phyloP scores from a whole-genome alignment of 805 yeast species.

The Sugiyamaella marilandica region DNA sequence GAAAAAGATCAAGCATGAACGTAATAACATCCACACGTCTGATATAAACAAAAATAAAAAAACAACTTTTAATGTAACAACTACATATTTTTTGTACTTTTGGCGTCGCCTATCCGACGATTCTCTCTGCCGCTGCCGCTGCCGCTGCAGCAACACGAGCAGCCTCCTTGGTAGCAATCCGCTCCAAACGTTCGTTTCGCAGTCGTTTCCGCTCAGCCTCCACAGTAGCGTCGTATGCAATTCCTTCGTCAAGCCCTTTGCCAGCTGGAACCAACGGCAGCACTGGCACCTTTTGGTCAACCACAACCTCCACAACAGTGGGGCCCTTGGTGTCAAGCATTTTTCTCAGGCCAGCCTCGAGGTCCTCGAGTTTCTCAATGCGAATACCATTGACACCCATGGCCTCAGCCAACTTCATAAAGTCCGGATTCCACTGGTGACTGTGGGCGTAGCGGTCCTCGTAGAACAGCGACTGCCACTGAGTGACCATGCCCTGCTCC shows the following conservation, averaged over 20 bases:
- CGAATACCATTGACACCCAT: conserved; percentile 87
- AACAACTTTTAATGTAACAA: background rate
- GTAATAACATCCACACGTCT: background rate
- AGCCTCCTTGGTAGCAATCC: conserved; percentile 6
- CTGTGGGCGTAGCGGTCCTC: conserved; percentile 98
- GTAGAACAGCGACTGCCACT: conserved; percentile 97
- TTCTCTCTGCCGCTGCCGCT: background rate
- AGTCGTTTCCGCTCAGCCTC: conserved; percentile 28
- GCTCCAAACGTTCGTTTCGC: conserved; percentile 29
- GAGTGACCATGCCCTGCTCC: conserved; percentile 99
- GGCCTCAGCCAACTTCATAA: conserved; percentile 86
- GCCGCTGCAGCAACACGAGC: background rate
- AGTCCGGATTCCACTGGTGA: conserved; percentile 92
- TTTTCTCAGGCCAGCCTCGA: conserved; percentile 53
- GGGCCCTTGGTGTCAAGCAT: conserved; percentile 78
- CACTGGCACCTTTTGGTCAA: conserved; percentile 90
- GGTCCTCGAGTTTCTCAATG: conserved; percentile 62
- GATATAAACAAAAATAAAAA: background rate
- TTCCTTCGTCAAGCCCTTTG: conserved; percentile 88
- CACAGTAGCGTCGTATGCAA: conserved; percentile 72
- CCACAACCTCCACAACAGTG: conserved; percentile 81
- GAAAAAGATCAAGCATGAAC: no score
- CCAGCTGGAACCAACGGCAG: conserved; percentile 98
- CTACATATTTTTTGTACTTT: background rate
- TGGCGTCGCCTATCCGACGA: no score